Evolutionary conservation across 2,329 filamentous ascomycete species (phyloP), one percentile per base, ranked within the genome.

Genomic region (Grosmannia clavigera): DNA sequence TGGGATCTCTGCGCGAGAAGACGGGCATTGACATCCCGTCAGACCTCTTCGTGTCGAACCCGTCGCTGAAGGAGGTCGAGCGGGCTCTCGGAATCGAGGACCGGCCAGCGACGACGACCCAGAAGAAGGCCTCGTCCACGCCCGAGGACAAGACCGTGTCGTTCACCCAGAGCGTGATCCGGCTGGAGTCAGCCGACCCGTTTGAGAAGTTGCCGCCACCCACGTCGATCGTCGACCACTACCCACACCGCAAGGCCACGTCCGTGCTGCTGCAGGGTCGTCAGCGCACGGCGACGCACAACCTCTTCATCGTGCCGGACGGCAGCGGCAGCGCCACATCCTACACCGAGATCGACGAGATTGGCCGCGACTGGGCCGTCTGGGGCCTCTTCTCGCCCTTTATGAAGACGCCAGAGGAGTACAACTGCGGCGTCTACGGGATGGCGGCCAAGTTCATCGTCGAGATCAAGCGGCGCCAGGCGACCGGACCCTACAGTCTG

Each of bases 381-480:
- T 78, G 75, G 67, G 80, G 78, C 22, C 74, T 88, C 65, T 87
- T 87, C 71, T 88, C 83, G 56, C 85, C 85, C 5, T 88, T 84
- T 74, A 84, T 87, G 82, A 86, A 83, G 73, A 81, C 78, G 1
- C 85, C 85, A 0, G 78, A 84, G 61, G 80, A 85, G 66, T 87
- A 81, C 73, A 79, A 78, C 33, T 85, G 83, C 66, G 83, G 83
- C 61, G 81, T 88, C 59, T 81, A 84, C 66, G 82, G 83, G 31
- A 82, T 86, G 68, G 81, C 84, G 6, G 72, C 78, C 64, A 80
- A 85, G 68, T 88, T 85, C 71, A 80, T 88, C 48, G 74, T 78
- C 5, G 86, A 90, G 72, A 87, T 90, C 71, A 85, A 83, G 71
- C 81, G 83, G 5, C 84, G 86, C 57, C 86, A 90, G 71, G 83